Evolutionary conservation across 2,329 filamentous ascomycete genomes (phyloP).

Genomic region (Alternaria alternata): DNA sequence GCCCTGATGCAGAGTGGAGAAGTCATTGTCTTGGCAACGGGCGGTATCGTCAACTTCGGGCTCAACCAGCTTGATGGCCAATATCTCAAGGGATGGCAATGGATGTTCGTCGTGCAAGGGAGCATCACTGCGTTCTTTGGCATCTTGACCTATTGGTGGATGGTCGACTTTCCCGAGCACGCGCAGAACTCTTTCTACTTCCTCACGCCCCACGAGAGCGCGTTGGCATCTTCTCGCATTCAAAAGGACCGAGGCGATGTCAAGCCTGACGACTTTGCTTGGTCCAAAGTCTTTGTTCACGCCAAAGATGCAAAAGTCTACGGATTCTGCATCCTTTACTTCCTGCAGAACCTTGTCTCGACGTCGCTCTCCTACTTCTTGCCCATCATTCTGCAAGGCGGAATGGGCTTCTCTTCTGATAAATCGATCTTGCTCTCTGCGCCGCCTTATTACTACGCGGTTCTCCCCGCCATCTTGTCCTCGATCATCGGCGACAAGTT

Average conservation of each 20-base stretch:
- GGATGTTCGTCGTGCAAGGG: slow-evolving; percentile 68
- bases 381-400: slow-evolving; percentile 63
- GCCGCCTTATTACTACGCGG: slow-evolving; percentile 73
- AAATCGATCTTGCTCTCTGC: slow-evolving; percentile 67
- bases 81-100: slow-evolving; percentile 67
- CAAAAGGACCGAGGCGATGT: slow-evolving; percentile 69
- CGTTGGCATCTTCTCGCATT: slow-evolving; percentile 66
- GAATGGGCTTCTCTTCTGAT: slow-evolving; percentile 56
- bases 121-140: slow-evolving; percentile 66
- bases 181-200: slow-evolving; percentile 66
- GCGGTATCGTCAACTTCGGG: slow-evolving; percentile 72
- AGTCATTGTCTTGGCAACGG: slow-evolving; percentile 71
- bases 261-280: slow-evolving; percentile 63
- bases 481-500: slow-evolving; percentile 69
- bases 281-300: slow-evolving; percentile 63
- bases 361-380: slow-evolving; percentile 72
- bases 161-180: slow-evolving; percentile 73
- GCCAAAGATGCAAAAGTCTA: slow-evolving; percentile 70
- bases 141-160: slow-evolving; percentile 72
- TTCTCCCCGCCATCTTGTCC: slow-evolving; percentile 69
- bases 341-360: slow-evolving; percentile 72
- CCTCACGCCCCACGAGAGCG: slow-evolving; percentile 63
- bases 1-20: slow-evolving; percentile 71
- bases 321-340: slow-evolving; percentile 70
- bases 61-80: slow-evolving; percentile 69